These are phyloP conservation scores for Diaporthe amygdali DNA, from an alignment of 2,329 filamentous ascomycete species.

Conservation along the genomic window DNA sequence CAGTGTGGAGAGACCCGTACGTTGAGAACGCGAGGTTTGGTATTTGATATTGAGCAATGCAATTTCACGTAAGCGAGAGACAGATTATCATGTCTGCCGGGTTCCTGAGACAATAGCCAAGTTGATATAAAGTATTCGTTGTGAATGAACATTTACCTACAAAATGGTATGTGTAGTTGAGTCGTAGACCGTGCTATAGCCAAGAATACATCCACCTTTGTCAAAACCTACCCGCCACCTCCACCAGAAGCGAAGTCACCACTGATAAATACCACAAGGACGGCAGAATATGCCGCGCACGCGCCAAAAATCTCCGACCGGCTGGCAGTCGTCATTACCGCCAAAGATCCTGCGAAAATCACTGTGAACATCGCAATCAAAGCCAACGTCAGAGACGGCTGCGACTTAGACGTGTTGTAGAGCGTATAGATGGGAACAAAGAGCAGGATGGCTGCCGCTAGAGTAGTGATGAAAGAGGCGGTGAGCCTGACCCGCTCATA, in stretches of 20 bases:
- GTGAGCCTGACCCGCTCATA: not conserved
- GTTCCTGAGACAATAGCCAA: no score
- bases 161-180: no score
- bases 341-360: constrained; percentile 8
- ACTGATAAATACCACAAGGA: constrained; percentile 16
- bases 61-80: no score
- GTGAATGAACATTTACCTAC: no score
- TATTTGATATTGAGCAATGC: no score
- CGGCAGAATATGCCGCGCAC: constrained; percentile 23
- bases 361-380: constrained; percentile 21
- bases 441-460: not conserved
- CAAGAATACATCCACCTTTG: no score
- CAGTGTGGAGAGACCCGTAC: no score
- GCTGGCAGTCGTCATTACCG: constrained; percentile 20
- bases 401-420: not conserved
- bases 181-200: no score
- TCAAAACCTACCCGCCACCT: not conserved
- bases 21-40: no score
- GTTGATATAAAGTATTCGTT: no score
- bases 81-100: no score
- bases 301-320: constrained; percentile 22
- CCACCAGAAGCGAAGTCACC: constrained; percentile 11
- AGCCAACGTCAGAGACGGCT: constrained; percentile 14
- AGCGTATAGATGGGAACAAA: constrained; percentile 15
- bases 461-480: not conserved